Percentiles rank a stretch among this genome's conserved stretches.
Evolutionary conservation across 805 yeast genomes (phyloP).

Genomic region (Cyberlindnera euphorbiae): DNA sequence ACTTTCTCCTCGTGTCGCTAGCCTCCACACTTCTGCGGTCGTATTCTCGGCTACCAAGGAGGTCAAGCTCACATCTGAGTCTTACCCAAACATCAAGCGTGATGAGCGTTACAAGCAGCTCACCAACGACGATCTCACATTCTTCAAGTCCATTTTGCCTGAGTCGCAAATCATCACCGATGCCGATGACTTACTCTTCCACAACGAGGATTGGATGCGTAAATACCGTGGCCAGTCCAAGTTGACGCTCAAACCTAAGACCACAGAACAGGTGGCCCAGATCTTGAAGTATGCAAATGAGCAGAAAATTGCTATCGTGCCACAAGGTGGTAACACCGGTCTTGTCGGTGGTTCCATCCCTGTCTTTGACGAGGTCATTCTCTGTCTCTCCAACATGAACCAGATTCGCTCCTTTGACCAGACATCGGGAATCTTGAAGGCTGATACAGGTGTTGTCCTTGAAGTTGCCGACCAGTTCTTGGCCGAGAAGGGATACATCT

Average conservation of each 20-base stretch:
- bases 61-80: conserved; percentile 56
- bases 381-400: conserved; percentile 68
- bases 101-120: conserved; percentile 47
- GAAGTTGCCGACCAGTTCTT: conserved; percentile 79
- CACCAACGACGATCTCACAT: conserved; percentile 49
- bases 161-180: conserved; percentile 46
- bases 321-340: conserved; percentile 97
- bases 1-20: too few relatives aligned
- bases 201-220: conserved; percentile 92
- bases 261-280: conserved; percentile 69
- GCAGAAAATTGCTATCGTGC: conserved; percentile 75
- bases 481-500: conserved; percentile 79
- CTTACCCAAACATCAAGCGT: conserved; percentile 57
- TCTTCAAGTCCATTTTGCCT: conserved; percentile 57
- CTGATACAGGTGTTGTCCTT: conserved; percentile 86
- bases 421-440: conserved; percentile 78
- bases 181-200: conserved; percentile 58
- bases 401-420: conserved; percentile 76
- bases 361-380: conserved; percentile 81
- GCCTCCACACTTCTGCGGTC: conserved; percentile 4
- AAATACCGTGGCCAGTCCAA: conserved; percentile 86
- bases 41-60: conserved; percentile 20
- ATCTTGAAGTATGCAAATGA: conserved; percentile 80
- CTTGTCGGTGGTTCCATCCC: conserved; percentile 94
- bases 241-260: conserved; percentile 76